A percentile compares a stretch with the other conserved stretches of the same genome.
Conservation (phyloP, 2,329 filamentous ascomycete species). For the Sporothrix luriei region DNA sequence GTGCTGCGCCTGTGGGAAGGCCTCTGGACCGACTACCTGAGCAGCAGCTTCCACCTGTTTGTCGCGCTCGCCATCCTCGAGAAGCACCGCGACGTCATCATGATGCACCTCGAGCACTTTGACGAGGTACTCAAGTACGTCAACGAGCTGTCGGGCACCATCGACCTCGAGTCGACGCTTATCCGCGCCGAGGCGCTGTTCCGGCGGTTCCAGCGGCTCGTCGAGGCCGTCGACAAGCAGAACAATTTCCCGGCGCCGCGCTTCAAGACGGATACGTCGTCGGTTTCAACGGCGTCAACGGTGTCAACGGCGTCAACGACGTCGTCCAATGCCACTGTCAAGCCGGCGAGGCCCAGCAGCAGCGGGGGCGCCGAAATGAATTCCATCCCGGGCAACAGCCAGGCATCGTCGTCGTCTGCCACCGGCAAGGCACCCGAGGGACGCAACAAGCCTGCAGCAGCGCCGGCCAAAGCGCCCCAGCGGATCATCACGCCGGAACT, state of each 20-base stretch:
- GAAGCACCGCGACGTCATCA: slow-evolving; percentile 94
- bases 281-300: neutral
- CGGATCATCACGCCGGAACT: slow-evolving; percentile 62
- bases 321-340: neutral
- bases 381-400: slow-evolving; percentile 27
- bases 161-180: slow-evolving; percentile 84
- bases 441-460: neutral
- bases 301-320: neutral
- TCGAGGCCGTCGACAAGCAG: slow-evolving; percentile 92
- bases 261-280: slow-evolving; percentile 7
- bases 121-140: slow-evolving; percentile 98
- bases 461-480: slow-evolving; percentile 31
- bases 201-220: slow-evolving; percentile 80
- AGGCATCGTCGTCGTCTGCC: neutral
- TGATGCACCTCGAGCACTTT: slow-evolving; percentile 90
- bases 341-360: slow-evolving; percentile 18
- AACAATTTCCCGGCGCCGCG: slow-evolving; percentile 72
- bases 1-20: slow-evolving; percentile 87
- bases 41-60: slow-evolving; percentile 90
- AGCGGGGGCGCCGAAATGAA: slow-evolving; percentile 25
- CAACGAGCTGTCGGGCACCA: slow-evolving; percentile 91
- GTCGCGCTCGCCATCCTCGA: slow-evolving; percentile 91
- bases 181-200: slow-evolving; percentile 88
- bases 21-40: slow-evolving; percentile 90
- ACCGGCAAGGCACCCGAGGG: slow-evolving; percentile 32